Evolutionary conservation across 768 basidiomycete genomes (phyloP), one percentile per base, ranked within the genome.

Genomic region (Podaxis carcinomalis): DNA sequence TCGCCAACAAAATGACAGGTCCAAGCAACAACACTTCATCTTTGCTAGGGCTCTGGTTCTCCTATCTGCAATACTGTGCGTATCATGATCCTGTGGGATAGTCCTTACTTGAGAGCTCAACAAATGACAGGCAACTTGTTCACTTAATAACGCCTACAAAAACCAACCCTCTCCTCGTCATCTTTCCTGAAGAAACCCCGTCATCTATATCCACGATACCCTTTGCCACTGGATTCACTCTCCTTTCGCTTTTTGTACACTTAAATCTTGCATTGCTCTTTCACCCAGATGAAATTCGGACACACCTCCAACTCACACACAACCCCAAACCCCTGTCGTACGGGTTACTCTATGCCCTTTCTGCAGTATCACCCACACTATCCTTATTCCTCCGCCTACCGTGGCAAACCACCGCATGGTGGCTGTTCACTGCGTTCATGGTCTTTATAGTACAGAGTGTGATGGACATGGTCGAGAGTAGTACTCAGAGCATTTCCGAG

Each of bases 351-450:
- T 73, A 72, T 55, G 63, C 68, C 1, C 57, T 73, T 13, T 78
- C 83, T 3, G 75, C 78, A 23, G 75, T 86, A 5, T 74, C 80
- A 1, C 84, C 84, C 2, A 69, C 78, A 0, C 63, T 85, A 35
- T 81, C 79, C 9, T 51, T 85, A 37, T 79, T 84, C 55, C 71
- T 79, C 5, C 73, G 72, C 5, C 76, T 76, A 51, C 69, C 79
- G 10, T 86, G 84, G 83, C 82, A 83, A 64, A 80, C 78, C 2
- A 77, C 77, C 5, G 66, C 68, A 19, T 86, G 85, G 84, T 85
- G 83, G 81, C 75, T 74, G 51, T 63, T 78, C 21, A 78, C 83
- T 0, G 68, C 72, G 0, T 57, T 74, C 21, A 59, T 84, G 16
- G 76, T 83, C 0, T 80, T 72, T 44, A 68, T 82, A 37, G 75